phyloP scores from a whole-genome alignment of 371 early-diverging fungal genomes.

The Nosema granulosis region DNA sequence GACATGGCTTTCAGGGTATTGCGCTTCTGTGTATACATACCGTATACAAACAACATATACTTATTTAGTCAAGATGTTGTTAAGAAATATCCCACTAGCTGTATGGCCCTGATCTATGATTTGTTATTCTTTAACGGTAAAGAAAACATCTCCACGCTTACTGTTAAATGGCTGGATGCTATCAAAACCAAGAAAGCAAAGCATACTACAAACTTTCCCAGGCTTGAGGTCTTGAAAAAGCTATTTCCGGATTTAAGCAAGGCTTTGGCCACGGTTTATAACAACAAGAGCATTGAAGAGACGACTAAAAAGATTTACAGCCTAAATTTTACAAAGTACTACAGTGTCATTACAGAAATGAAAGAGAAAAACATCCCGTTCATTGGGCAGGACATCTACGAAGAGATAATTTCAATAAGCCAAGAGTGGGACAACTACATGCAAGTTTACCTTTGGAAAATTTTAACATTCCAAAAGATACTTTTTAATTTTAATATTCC shows the following conservation, averaged over 20 bases:
- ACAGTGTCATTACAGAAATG: slow-evolving; percentile 23
- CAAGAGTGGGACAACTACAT: slow-evolving; percentile 40
- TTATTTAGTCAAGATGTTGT: neutral
- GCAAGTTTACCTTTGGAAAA: slow-evolving; percentile 52
- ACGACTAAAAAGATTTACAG: slow-evolving; percentile 5
- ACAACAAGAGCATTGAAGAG: neutral
- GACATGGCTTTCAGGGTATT: slow-evolving; percentile 19
- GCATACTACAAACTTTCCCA: no score
- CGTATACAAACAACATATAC: neutral
- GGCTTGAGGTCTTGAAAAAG: no score
- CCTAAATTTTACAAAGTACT: slow-evolving; percentile 29
- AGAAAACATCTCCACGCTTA: no score
- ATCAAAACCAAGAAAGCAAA: no score
- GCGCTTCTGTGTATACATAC: slow-evolving; percentile 20
- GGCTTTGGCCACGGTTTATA: no score
- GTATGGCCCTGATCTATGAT: slow-evolving; percentile 20
- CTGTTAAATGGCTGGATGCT: no score
- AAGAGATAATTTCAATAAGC: slow-evolving; percentile 15
- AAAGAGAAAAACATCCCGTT: slow-evolving; percentile 14
- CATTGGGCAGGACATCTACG: slow-evolving; percentile 22
- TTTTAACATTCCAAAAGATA: slow-evolving; percentile 41
- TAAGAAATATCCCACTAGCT: slow-evolving; percentile 15
- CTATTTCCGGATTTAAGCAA: no score
- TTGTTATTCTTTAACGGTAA: slow-evolving; percentile 17
- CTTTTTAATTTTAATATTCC: slow-evolving; percentile 30